Evolutionary conservation across 495 filamentous ascomycete genomes (phyloP).

Genomic region (Rhypophila decipiens): DNA sequence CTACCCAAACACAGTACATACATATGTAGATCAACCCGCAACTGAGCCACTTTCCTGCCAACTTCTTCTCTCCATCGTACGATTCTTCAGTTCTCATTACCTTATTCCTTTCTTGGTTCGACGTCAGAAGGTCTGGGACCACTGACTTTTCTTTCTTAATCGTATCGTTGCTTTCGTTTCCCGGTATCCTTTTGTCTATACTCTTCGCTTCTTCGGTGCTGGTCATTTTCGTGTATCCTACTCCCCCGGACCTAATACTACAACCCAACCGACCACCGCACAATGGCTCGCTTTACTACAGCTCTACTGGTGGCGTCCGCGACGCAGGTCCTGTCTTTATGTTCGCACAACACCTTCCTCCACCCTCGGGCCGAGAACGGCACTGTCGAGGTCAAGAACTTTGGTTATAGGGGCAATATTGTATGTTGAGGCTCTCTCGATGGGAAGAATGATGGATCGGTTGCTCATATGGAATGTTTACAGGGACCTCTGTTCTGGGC

Average conservation of each 20-base stretch:
- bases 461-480: not conserved
- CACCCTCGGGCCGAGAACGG: constrained; percentile 30
- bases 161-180: constrained; percentile 6
- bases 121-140: constrained; percentile 18
- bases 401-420: constrained; percentile 44
- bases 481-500: constrained; percentile 56
- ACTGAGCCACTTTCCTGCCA: not conserved
- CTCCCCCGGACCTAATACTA: not conserved
- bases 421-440: constrained; percentile 8
- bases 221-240: not conserved
- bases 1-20: not conserved
- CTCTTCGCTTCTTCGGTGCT: not conserved
- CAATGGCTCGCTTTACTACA: constrained; percentile 8
- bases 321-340: constrained; percentile 21
- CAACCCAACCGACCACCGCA: not conserved
- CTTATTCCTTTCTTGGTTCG: constrained; percentile 6
- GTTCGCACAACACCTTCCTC: constrained; percentile 26
- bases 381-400: constrained; percentile 23
- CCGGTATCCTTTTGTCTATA: constrained; percentile 4
- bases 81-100: constrained; percentile 8
- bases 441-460: not conserved
- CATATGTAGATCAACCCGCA: not conserved
- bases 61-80: constrained; percentile 5
- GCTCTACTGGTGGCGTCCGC: constrained; percentile 18
- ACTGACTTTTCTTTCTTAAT: constrained; percentile 3